Evolutionary conservation across 1,139 yeast genomes (phyloP).

Genomic region (Hyphopichia buzzinii): DNA sequence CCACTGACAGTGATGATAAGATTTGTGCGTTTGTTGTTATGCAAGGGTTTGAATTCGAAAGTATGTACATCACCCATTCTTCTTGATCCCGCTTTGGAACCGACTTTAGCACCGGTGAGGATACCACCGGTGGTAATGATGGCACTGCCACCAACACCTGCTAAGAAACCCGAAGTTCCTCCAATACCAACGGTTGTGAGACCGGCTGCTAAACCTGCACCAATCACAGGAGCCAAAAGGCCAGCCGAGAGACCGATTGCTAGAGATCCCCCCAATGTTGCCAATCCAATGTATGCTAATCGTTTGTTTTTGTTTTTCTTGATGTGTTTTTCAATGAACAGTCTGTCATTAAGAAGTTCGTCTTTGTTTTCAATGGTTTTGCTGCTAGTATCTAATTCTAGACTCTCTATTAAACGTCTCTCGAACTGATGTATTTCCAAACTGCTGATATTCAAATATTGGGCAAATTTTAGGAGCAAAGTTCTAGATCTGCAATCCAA

Average conservation of each 20-base stretch:
- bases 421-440: conserved; percentile 87
- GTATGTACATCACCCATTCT: conserved; percentile 92
- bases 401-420: conserved; percentile 81
- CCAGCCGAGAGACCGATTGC: conserved; percentile 96
- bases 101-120: conserved; percentile 86
- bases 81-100: conserved; percentile 77
- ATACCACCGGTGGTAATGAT: conserved; percentile 91
- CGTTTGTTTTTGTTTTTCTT: conserved; percentile 64
- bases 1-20: conserved; percentile 91
- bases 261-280: conserved; percentile 95
- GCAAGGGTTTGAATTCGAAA: conserved; percentile 89
- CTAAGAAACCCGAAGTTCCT: conserved; percentile 88
- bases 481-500: conserved; percentile 90
- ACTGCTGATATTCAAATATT: conserved; percentile 51
- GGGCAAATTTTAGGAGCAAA: conserved; percentile 64
- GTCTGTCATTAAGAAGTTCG: conserved; percentile 74
- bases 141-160: conserved; percentile 97
- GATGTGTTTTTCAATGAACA: conserved; percentile 67
- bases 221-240: conserved; percentile 92
- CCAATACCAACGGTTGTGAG: conserved; percentile 89
- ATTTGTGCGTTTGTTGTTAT: conserved; percentile 85
- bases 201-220: conserved; percentile 98
- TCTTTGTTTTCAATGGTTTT: conserved; percentile 52
- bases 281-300: conserved; percentile 86
- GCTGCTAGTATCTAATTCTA: conserved; percentile 76